Evolutionary conservation across 73 alveolate genomes (phyloP).

Genomic region (Paramecium octaurelia): DNA sequence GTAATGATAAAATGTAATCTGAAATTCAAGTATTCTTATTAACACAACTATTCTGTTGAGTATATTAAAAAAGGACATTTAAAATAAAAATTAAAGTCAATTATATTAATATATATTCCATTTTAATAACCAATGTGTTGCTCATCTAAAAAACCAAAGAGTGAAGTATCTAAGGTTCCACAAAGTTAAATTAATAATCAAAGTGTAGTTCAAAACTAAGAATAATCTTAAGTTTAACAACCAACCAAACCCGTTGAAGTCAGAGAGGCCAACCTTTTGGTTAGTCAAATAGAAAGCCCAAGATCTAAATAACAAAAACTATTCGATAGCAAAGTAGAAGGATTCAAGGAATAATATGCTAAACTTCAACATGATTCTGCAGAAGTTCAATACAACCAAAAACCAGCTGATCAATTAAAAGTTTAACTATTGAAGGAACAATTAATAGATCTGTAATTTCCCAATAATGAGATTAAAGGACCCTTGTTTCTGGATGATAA

Average conservation of each 20-base stretch:
- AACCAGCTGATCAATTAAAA: neutral
- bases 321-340: neutral
- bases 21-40: no score
- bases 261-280: neutral
- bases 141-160: neutral
- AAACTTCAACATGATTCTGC: neutral
- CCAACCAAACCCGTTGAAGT: neutral
- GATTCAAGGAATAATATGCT: neutral
- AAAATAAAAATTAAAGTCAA: neutral
- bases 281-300: neutral
- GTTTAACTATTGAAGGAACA: neutral
- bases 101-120: neutral
- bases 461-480: neutral
- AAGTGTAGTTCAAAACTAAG: neutral
- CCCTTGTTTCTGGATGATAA: neutral
- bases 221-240: neutral
- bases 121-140: neutral
- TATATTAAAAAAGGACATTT: neutral
- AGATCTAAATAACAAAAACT: neutral
- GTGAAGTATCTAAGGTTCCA: neutral
- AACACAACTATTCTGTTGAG: neutral
- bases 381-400: neutral
- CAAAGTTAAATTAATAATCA: neutral
- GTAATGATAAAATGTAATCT: neutral
- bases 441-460: neutral